These are phyloP conservation scores for Globisporangium mamillatum DNA, from an alignment of 352 stramenopile genomes.

Conservation along the genomic window DNA sequence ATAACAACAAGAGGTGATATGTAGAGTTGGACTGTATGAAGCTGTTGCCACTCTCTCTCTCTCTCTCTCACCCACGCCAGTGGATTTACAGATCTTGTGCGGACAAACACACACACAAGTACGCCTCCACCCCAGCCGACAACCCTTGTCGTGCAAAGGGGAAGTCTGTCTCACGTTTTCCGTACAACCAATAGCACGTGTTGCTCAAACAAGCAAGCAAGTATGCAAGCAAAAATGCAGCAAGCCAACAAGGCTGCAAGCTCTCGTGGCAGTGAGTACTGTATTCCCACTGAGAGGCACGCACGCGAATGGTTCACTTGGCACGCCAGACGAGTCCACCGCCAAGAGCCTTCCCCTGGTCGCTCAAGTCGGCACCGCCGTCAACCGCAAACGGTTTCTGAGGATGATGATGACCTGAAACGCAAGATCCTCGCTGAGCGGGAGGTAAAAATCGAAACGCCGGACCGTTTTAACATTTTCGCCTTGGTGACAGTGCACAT, in stretches of 20 bases:
- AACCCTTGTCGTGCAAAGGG: neutral
- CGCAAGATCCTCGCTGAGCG: neutral
- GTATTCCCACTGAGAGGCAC: neutral
- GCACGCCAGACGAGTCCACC: neutral
- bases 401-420: neutral
- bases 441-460: neutral
- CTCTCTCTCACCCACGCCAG: neutral
- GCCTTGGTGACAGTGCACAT: neutral
- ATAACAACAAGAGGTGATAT: neutral
- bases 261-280: neutral
- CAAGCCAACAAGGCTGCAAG: neutral
- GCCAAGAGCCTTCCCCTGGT: neutral
- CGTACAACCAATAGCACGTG: neutral
- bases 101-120: neutral
- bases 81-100: neutral
- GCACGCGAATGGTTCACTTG: neutral
- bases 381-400: neutral
- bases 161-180: neutral
- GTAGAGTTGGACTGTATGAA: neutral
- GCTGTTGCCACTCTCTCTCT: neutral
- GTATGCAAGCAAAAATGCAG: neutral
- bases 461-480: neutral
- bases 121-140: neutral
- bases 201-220: neutral
- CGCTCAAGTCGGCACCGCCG: neutral